Base-by-base conservation (phyloP, 179 eudicot species). In the Actinidia polygama region DNA sequence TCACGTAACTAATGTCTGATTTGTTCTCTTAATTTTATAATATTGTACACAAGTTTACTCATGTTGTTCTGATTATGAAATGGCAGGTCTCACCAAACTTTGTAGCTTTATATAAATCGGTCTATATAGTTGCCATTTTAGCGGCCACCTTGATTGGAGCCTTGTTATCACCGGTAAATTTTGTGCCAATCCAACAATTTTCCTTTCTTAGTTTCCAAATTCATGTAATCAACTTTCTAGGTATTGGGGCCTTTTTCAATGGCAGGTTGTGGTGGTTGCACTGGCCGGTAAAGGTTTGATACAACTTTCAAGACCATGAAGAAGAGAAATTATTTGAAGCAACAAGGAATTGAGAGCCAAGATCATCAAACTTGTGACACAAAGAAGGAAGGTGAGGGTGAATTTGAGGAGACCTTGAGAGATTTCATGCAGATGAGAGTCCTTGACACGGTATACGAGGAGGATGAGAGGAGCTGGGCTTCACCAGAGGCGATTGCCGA, bases 371-470 rank as follows among this genome's bases (percentile, higher is more conserved):
- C 23, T 7, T 14, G 26, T 36, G 50, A 57, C 8, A 40, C 51
- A 6, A 59, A 76, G 44, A 7, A 2, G 61, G 61, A 57, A 26
- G 79, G 58, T 57, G 79, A 76, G 7, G 9, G 58, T 30, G 67
- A 57, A 26, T 5, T 9, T 54, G 24, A 57, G 51, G 68, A 76
- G n/a, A n/a, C n/a, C n/a, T n/a, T n/a, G n/a, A n/a, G 12, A 24
- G 68, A 76, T 6, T 76, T 76, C 14, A 76, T 55, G 79, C 66
- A 76, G 79, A 30, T 58, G 79, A 76, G 66, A 76, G 79, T 76
- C n/a, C 79, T 76, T 30, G 79, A 76, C 8, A 76, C 79, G 40
- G 79, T 76, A 21, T 76, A 76, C 58, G 79, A 76, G 40, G 79
- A 55, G 51, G 79, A 76, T 18, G 67, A 76, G 46, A 50, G 79